phyloP scores from a whole-genome alignment of 768 basidiomycete genomes.

The Artomyces pyxidatus region DNA sequence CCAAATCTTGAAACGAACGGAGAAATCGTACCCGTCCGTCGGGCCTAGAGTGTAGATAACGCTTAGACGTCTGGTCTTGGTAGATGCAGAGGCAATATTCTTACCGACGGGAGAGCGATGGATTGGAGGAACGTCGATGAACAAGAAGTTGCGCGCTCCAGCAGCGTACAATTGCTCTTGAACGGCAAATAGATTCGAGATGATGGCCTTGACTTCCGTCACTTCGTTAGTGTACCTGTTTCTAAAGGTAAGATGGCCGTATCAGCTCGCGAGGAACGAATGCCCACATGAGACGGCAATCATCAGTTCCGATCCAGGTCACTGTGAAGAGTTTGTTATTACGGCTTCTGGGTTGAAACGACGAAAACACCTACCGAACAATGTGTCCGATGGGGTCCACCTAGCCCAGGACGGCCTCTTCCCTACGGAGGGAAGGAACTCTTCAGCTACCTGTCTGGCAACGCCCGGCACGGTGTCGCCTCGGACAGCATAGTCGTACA shows the following conservation, averaged over 20 bases:
- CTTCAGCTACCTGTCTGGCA: constrained; percentile 4
- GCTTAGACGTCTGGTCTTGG: neutral
- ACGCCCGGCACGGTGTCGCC: constrained; percentile 19
- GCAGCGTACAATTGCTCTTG: constrained; percentile 39
- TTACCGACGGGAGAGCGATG: constrained; percentile 32
- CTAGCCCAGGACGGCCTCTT: constrained; percentile 28
- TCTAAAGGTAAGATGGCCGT: constrained; percentile 7
- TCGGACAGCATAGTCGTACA: constrained; percentile 14
- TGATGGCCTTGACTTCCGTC: constrained; percentile 9
- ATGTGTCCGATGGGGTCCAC: constrained; percentile 35
- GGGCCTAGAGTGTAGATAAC: neutral
- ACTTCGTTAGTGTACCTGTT: constrained; percentile 1
- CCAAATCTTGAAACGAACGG: constrained; percentile 10
- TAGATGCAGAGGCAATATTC: neutral
- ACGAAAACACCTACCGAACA: constrained; percentile 35
- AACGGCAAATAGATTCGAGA: constrained; percentile 28
- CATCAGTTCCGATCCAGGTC: constrained; percentile 56
- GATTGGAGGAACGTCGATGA: constrained; percentile 48
- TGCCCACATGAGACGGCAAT: constrained; percentile 26
- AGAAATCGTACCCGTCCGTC: constrained; percentile 5
- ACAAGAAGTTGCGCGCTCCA: constrained; percentile 43
- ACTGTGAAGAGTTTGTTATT: constrained; percentile 24
- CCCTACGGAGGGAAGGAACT: constrained; percentile 22
- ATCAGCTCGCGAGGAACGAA: constrained; percentile 21
- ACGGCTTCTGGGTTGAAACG: neutral